Evolutionary conservation across 306 rosid genomes (phyloP).

Genomic region (Gastrolobium bilobum): DNA sequence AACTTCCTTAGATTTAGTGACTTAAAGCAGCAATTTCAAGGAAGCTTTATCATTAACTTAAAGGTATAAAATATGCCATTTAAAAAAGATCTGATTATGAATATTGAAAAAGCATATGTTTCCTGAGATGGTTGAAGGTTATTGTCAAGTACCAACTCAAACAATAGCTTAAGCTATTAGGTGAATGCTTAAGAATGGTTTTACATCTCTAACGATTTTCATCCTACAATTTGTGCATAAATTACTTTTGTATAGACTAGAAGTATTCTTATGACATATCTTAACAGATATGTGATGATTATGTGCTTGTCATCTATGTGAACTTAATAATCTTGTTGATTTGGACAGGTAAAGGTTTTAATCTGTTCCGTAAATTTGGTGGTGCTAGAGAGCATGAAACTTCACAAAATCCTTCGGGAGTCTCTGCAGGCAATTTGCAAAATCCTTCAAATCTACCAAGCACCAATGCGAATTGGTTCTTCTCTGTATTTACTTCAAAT

Average conservation of each 20-base stretch:
- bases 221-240: not conserved
- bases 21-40: constrained; percentile 21
- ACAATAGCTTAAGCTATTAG: constrained; percentile 7
- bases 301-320: not conserved
- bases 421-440: constrained; percentile 37
- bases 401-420: constrained; percentile 36
- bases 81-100: constrained; percentile 10
- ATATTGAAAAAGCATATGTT: constrained; percentile 29
- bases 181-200: constrained; percentile 5
- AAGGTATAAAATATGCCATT: not conserved
- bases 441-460: constrained; percentile 41
- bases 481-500: constrained; percentile 44
- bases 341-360: constrained; percentile 57
- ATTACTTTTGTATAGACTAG: constrained; percentile 6
- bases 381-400: constrained; percentile 40
- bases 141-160: constrained; percentile 13
- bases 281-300: constrained; percentile 28
- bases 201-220: not conserved
- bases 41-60: constrained; percentile 10
- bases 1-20: constrained; percentile 41
- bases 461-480: constrained; percentile 55
- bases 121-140: constrained; percentile 34
- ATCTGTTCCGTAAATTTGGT: constrained; percentile 41
- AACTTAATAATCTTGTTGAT: constrained; percentile 36
- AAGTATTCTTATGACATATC: constrained; percentile 23